Base-by-base conservation (phyloP, 768 basidiomycete genomes). In the Tricholomella constricta region DNA sequence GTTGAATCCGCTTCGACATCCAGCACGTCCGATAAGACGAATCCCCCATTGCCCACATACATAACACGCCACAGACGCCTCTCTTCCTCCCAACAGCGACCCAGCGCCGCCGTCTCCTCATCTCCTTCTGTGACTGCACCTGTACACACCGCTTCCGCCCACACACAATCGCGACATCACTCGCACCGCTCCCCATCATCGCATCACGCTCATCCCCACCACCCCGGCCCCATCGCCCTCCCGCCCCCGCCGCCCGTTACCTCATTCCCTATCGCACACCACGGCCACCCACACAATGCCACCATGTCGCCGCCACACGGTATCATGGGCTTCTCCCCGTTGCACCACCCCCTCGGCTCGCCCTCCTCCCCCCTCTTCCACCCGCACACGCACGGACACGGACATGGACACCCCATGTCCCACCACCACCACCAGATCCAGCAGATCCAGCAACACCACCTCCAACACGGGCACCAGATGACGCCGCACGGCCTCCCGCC, bases 401-500 rank as follows among this genome's bases (percentile, higher is more conserved):
- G 72, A 45, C 62, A 80, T 40, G 73, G 79, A 61, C 72, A 61
- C 46, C 31, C 52, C 31, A 35, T 44, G 31, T 41, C 58, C 20
- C 56, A 58, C 48, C 62, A 61, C 23, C 49, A 43, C 2, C 55
- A 51, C 22, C 59, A 62, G 37, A 72, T 73, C 45, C 63, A 81
- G 45, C 74, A 81, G 59, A 72, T 72, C 54, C 41, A 56, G 40
- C 50, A 45, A 32, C 45, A 56, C 22, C 56, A 54, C 43, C 62
- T 54, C 14, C 35, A 45, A 1, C 44, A 45, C 35, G 53, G 57
- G 31, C 60, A 70, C 17, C 67, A 74, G 27, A 76, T 86, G 56
- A 91, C 88, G 9, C 87, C 88, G n/a, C 82, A 86, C 57, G 89
- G 90, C 0, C 72, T 94, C n/a, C 90, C 91, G 12, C 89, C 91